Base-by-base conservation (phyloP, 2,329 filamentous ascomycete genomes). In the Penicillium sp. region DNA sequence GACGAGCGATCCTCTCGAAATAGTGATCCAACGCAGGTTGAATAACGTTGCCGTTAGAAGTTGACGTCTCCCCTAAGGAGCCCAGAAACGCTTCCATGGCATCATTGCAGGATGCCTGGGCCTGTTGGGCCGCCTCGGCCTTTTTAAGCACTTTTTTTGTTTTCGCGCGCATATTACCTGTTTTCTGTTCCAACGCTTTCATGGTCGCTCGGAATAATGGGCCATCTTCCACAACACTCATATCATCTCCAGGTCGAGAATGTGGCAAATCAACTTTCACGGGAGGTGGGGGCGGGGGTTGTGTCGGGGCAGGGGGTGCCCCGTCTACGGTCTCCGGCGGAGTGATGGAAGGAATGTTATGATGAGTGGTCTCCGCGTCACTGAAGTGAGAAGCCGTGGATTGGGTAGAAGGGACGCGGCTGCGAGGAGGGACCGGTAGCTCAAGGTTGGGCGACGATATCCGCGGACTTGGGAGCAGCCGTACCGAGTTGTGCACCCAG, bases 141-240 rank as follows among this genome's bases (percentile, higher is more conserved):
- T 89, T 91, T 72, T 95, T 96, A 64, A 99, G 79, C 8, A 99
- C 90, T 70, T 95, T 96, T 76, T 99, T 99, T 87, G 98, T 97
- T 65, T 93, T 90, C 22, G 85, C 82, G 57, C 93, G 88, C 90
- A 99, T 95, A 66, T 90, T 96, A 44, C 92, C 91, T 0, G 93
- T 99, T 79, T 96, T 98, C 70, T 96, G 93, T 74, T 99, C 95
- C 27, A 98, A 79, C 0, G 93, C 90, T 73, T 97, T 97, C 82
- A 99, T 96, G 0, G 95, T 98, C 19, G 95, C 96, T 61, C 96
- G 86, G 77, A 99, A 99, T 1, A 99, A 82, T 0, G 96, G 95
- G 0, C 95, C 95, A 75, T 99, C 95, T 65, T 98, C 95, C 22
- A 90, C 88, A 22, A 89, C 85, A 59, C 89, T 87, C 75, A 91